Evolutionary conservation across 441 rosid genomes (phyloP).

Genomic region (Mallotus repandus): DNA sequence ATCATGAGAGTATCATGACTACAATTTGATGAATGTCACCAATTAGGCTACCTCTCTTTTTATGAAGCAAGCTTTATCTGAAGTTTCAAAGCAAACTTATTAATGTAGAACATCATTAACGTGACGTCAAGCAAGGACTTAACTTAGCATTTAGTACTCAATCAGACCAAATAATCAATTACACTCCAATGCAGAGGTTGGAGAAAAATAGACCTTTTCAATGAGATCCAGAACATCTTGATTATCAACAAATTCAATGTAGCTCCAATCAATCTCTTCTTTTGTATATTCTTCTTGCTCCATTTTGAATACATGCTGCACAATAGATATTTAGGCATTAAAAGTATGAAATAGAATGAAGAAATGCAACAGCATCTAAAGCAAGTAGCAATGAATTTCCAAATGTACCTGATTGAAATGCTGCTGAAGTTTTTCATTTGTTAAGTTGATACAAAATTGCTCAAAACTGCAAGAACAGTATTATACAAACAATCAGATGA

Average conservation of each 20-base stretch:
- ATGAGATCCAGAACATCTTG: constrained; percentile 91
- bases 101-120: not conserved
- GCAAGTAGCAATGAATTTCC: not conserved
- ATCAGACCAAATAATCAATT: not conserved
- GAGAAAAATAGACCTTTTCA: constrained; percentile 65
- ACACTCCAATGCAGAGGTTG: constrained; percentile 4
- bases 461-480: constrained; percentile 64
- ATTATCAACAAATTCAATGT: constrained; percentile 94
- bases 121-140: not conserved
- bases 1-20: not conserved
- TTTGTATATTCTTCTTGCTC: constrained; percentile 98
- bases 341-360: constrained; percentile 21
- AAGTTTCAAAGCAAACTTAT: not conserved
- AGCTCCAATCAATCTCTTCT: constrained; percentile 98
- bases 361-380: constrained; percentile 15
- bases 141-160: not conserved
- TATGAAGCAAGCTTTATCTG: not conserved
- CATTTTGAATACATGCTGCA: constrained; percentile 98
- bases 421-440: constrained; percentile 98
- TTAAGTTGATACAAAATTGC: constrained; percentile 97
- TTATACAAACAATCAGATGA: constrained; percentile 29
- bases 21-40: not conserved
- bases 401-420: constrained; percentile 92
- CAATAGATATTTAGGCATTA: constrained; percentile 19
- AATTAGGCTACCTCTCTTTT: not conserved